phyloP scores from a whole-genome alignment of 306 rosid species.

The Sicyos edulis region DNA sequence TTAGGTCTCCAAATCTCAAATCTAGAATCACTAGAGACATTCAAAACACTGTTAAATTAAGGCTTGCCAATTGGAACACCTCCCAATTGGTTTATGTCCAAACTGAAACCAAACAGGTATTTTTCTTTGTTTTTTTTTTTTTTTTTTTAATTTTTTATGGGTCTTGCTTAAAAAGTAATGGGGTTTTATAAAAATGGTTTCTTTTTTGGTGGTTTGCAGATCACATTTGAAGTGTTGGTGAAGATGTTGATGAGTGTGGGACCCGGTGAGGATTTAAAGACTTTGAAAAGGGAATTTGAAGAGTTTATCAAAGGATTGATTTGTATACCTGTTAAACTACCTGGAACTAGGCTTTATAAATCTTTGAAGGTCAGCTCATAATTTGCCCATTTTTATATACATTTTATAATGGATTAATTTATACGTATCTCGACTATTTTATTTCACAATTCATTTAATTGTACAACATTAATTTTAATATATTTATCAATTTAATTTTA shows the following conservation, averaged over 20 bases:
- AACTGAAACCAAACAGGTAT: conserved; percentile 67
- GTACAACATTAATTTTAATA: too few relatives aligned
- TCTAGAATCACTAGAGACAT: conserved; percentile 54
- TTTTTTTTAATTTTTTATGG: not conserved
- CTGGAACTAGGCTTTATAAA: conserved; percentile 75
- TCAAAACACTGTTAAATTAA: conserved; percentile 45
- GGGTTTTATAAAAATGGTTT: not conserved
- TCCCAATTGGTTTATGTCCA: conserved; percentile 44
- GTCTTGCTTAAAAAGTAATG: not conserved
- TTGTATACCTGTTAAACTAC: conserved; percentile 79
- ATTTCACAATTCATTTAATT: too few relatives aligned
- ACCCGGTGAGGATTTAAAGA: conserved; percentile 68
- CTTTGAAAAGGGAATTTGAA: conserved; percentile 57
- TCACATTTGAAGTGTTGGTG: conserved; percentile 61
- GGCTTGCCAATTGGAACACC: conserved; percentile 47
- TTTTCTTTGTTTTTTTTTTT: not conserved
- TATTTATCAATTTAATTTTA: too few relatives aligned
- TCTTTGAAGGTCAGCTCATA: conserved; percentile 55
- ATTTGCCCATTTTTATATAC: too few relatives aligned
- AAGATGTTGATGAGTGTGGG: conserved; percentile 70
- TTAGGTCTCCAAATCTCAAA: conserved; percentile 61
- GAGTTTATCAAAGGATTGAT: conserved; percentile 80
- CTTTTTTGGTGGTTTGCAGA: conserved; percentile 32
- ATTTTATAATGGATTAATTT: too few relatives aligned
- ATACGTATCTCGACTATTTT: too few relatives aligned